Evolutionary conservation across 148 eudicot genomes (phyloP).

Genomic region (Selenicereus undatus): DNA sequence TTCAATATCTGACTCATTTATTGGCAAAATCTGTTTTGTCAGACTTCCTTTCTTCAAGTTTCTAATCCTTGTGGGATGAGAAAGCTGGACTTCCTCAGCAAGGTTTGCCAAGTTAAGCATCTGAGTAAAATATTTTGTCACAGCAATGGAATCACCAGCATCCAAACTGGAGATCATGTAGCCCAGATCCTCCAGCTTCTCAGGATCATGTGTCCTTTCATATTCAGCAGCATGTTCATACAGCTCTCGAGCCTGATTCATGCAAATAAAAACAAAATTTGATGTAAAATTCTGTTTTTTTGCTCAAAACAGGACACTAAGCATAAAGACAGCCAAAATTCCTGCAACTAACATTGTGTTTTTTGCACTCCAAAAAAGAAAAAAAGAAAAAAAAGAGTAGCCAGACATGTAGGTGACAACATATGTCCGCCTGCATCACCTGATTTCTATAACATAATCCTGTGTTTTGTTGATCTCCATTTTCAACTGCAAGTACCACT

Average conservation of each 20-base stretch:
- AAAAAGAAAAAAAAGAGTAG: neutral
- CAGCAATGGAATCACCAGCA: slow-evolving; percentile 80
- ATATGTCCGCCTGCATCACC: no score
- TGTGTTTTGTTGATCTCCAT: no score
- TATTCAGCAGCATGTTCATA: slow-evolving; percentile 81
- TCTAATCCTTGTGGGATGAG: slow-evolving; percentile 60
- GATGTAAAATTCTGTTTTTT: neutral
- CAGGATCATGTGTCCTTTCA: slow-evolving; percentile 61
- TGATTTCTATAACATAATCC: no score
- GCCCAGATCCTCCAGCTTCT: slow-evolving; percentile 77
- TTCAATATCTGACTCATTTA: slow-evolving; percentile 76
- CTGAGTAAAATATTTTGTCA: slow-evolving; percentile 69
- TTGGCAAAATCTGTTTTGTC: slow-evolving; percentile 61
- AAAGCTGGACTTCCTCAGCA: slow-evolving; percentile 88
- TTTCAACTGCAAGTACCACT: neutral
- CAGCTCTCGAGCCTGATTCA: slow-evolving; percentile 68
- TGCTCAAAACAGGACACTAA: neutral
- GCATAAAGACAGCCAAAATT: neutral
- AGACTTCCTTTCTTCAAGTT: slow-evolving; percentile 71
- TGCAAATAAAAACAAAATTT: slow-evolving; percentile 6
- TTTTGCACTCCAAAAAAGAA: no score
- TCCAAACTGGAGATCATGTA: slow-evolving; percentile 66
- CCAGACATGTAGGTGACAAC: neutral
- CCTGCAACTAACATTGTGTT: neutral
- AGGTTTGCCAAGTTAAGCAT: slow-evolving; percentile 82